Percentiles rank a stretch among this genome's conserved stretches.
Evolutionary conservation across 306 rosid genomes (phyloP).

Genomic region (Arachis stenosperma): DNA sequence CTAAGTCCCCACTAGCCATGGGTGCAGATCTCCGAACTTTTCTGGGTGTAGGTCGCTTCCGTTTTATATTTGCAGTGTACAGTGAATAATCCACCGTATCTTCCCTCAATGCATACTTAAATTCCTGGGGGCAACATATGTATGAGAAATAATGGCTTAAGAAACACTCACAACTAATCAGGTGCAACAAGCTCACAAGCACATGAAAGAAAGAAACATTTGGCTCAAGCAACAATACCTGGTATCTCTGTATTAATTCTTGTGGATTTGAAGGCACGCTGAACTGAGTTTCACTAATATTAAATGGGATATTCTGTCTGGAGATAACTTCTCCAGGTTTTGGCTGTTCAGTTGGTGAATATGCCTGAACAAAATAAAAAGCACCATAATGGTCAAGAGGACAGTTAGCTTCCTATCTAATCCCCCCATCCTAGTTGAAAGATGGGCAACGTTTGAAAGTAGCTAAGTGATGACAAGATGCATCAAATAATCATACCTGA

Average conservation of each 20-base stretch:
- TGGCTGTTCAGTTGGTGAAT: slow-evolving; percentile 76
- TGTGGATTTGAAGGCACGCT: slow-evolving; percentile 71
- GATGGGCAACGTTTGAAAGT: not conserved
- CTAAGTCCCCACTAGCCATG: slow-evolving; percentile 51
- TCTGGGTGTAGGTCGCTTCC: slow-evolving; percentile 82
- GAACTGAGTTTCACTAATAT: slow-evolving; percentile 61
- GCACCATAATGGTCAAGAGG: slow-evolving; percentile 8
- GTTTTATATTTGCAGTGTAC: slow-evolving; percentile 80
- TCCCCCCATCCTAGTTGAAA: slow-evolving; percentile 22
- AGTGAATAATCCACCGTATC: slow-evolving; percentile 82
- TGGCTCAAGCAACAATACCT: slow-evolving; percentile 52
- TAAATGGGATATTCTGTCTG: slow-evolving; percentile 73
- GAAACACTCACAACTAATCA: slow-evolving; percentile 9
- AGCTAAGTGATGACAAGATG: slow-evolving; percentile 16
- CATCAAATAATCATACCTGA: slow-evolving; percentile 59
- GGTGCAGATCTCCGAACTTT: slow-evolving; percentile 65
- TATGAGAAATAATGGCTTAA: slow-evolving; percentile 34
- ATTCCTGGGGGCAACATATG: slow-evolving; percentile 64
- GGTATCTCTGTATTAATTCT: slow-evolving; percentile 82
- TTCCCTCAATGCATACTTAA: slow-evolving; percentile 80
- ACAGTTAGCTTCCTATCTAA: slow-evolving; percentile 18
- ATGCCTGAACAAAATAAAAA: slow-evolving; percentile 62
- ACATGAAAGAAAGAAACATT: not conserved
- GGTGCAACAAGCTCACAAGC: slow-evolving; percentile 4
- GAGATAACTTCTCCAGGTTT: slow-evolving; percentile 87